phyloP scores from a whole-genome alignment of 192 early-diverging fungal species.

The Coemansia sp. region DNA sequence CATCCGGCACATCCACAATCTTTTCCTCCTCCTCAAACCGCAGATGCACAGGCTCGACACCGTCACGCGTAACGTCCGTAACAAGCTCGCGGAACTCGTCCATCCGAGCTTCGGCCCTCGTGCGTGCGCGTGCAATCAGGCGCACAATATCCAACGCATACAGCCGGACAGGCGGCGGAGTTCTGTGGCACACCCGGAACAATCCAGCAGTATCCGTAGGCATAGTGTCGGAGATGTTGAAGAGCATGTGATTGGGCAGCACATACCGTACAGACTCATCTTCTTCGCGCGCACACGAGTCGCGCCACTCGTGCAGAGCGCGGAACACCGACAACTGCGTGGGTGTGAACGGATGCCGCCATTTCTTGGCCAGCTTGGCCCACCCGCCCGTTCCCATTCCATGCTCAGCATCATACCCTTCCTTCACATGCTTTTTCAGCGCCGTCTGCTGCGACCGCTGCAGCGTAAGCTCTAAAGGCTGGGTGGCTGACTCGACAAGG shows the following conservation, averaged over 20 bases:
- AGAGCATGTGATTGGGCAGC: constrained; percentile 87
- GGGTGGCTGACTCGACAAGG: constrained; percentile 11
- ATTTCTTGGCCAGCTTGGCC: constrained; percentile 65
- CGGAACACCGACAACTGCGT: constrained; percentile 80
- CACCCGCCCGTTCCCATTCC: constrained; percentile 83
- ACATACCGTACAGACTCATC: constrained; percentile 91
- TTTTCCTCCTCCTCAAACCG: constrained; percentile 27
- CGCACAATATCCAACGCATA: constrained; percentile 73
- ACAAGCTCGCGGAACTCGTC: constrained; percentile 1
- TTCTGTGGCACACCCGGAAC: constrained; percentile 71
- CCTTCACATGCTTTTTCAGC: constrained; percentile 74
- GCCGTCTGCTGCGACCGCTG: constrained; percentile 69
- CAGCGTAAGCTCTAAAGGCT: constrained; percentile 46
- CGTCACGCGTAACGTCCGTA: neutral
- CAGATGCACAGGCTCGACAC: constrained; percentile 29
- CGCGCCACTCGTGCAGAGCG: constrained; percentile 90
- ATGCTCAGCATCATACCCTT: constrained; percentile 74
- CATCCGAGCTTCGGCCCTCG: constrained; percentile 8
- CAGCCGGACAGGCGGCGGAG: constrained; percentile 83
- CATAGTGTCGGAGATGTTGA: constrained; percentile 67
- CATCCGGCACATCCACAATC: constrained; percentile 6
- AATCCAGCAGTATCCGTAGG: constrained; percentile 69
- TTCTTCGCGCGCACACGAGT: constrained; percentile 84
- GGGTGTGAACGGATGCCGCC: constrained; percentile 54
- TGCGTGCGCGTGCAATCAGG: constrained; percentile 40